Evolutionary conservation across 1,284 basidiomycete genomes (phyloP).

Genomic region (Cystobasidium sp.): DNA sequence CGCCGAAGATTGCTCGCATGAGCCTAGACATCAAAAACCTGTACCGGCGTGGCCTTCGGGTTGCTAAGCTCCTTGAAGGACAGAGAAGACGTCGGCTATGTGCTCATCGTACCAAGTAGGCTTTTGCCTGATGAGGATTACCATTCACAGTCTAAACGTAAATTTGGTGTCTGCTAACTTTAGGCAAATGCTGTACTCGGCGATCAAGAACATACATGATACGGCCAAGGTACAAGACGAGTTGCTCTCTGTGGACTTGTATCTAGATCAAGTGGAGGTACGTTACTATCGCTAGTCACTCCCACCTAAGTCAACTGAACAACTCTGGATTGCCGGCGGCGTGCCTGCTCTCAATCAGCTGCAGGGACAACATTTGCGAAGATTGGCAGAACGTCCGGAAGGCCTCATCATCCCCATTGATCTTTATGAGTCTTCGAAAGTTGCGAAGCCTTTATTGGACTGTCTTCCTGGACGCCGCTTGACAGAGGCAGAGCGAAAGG

Average conservation of each 20-base stretch:
- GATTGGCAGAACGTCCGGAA: slow-evolving; percentile 4
- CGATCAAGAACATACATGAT: background rate
- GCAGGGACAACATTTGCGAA: slow-evolving; percentile 28
- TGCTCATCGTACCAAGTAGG: slow-evolving; percentile 34
- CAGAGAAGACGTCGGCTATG: slow-evolving; percentile 36
- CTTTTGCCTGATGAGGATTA: background rate
- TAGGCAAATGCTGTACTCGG: slow-evolving; percentile 32
- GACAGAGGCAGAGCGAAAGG: background rate
- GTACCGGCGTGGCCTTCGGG: slow-evolving; percentile 32
- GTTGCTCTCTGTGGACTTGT: slow-evolving; percentile 27
- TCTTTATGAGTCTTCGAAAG: slow-evolving; percentile 14
- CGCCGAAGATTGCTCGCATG: slow-evolving; percentile 2
- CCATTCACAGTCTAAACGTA: background rate
- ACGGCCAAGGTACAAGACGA: slow-evolving; percentile 6
- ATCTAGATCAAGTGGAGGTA: slow-evolving; percentile 36
- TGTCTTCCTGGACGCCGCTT: slow-evolving; percentile 21
- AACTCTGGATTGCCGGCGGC: background rate
- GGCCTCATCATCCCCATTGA: slow-evolving; percentile 31
- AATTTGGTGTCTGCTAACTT: background rate
- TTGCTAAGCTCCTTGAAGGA: slow-evolving; percentile 29
- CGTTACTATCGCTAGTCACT: background rate
- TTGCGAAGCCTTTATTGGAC: slow-evolving; percentile 13
- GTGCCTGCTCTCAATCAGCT: background rate
- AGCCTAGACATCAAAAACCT: slow-evolving; percentile 3
- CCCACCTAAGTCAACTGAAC: background rate